phyloP scores from a whole-genome alignment of 75 land plant genomes.

The Cupressus sempervirens region DNA sequence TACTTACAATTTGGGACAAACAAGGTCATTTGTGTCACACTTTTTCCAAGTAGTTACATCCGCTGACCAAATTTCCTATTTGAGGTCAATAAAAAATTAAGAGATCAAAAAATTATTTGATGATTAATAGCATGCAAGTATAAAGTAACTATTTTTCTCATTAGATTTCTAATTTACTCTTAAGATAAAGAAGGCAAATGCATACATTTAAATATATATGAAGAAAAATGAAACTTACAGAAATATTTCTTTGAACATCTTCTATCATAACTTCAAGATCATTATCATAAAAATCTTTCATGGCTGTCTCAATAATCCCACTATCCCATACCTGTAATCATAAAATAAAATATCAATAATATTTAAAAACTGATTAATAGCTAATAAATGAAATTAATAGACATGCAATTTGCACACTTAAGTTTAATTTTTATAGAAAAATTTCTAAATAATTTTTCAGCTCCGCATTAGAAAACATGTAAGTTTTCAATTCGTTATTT shows the following conservation, averaged over 20 bases:
- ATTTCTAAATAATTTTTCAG: neutral
- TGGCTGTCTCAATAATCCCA: constrained; percentile 37
- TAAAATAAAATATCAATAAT: neutral
- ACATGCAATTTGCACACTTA: neutral
- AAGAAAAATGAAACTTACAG: constrained; percentile 24
- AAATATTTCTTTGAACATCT: constrained; percentile 38
- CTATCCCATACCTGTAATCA: constrained; percentile 54
- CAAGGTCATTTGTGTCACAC: neutral
- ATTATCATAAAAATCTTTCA: constrained; percentile 21
- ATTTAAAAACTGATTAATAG: neutral
- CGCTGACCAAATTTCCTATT: neutral
- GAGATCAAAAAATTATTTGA: neutral
- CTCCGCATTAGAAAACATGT: neutral
- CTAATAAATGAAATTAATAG: neutral
- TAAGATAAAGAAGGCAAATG: neutral
- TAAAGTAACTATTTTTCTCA: neutral
- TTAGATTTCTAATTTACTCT: neutral
- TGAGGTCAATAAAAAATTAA: neutral
- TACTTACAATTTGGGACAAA: constrained; percentile 4
- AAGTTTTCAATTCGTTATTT: neutral
- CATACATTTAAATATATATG: neutral
- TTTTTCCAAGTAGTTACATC: constrained; percentile 2
- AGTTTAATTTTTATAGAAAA: neutral
- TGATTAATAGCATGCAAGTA: neutral
- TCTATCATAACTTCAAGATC: constrained; percentile 29